phyloP scores from a whole-genome alignment of 108 stramenopile genomes.

The Cyclotella cryptica region DNA sequence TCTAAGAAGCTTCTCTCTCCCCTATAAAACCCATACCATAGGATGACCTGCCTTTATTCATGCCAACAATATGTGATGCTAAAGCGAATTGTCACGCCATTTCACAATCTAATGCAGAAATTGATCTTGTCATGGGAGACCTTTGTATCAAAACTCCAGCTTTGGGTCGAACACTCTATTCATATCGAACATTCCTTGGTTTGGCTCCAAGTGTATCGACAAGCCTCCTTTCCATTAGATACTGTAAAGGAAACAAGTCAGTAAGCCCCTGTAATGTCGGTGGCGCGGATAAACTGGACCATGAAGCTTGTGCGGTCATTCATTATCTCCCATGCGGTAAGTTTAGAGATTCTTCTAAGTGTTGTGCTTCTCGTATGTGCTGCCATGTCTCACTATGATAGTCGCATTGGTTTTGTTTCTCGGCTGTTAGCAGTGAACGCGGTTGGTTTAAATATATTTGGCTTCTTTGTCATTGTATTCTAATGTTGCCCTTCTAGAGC shows the following conservation, averaged over 20 bases:
- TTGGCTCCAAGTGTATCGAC: conserved; percentile 64
- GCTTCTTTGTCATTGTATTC: too few species aligned
- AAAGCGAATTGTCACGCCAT: conserved; percentile 49
- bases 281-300: conserved; percentile 36
- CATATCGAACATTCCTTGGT: conserved; percentile 80
- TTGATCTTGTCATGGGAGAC: conserved; percentile 72
- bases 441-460: too few species aligned
- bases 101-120: conserved; percentile 33
- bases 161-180: conserved; percentile 44
- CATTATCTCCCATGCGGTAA: conserved; percentile 73
- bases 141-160: conserved; percentile 61
- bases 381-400: neutral
- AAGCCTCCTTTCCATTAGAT: conserved; percentile 76
- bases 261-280: conserved; percentile 45
- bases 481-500: conserved; percentile 75
- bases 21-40: neutral
- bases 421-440: too few species aligned
- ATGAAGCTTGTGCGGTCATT: conserved; percentile 72
- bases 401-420: neutral
- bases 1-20: neutral
- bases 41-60: conserved; percentile 84
- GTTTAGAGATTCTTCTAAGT: neutral
- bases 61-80: conserved; percentile 67
- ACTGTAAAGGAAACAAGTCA: conserved; percentile 61
- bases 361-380: neutral